Base-by-base conservation (phyloP, 2,329 filamentous ascomycete species). In the Cryphonectria naterciae region DNA sequence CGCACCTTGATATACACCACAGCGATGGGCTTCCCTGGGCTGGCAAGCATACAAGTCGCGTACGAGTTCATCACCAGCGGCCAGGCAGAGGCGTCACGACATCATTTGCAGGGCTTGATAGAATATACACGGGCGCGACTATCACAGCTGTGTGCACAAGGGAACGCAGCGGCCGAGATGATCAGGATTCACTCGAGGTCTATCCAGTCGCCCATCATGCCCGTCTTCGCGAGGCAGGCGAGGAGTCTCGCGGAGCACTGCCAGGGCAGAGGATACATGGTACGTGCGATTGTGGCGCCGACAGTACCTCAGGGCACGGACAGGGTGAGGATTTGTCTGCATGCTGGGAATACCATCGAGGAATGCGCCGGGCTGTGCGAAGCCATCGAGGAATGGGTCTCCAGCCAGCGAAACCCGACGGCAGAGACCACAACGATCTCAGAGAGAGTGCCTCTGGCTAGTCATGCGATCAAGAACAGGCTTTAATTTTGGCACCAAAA, bases 1-100 rank as follows among this genome's bases (percentile, higher is more conserved):
- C 87, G 91, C n/a, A 89, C 87, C 1, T 80, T 94, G 58, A 93
- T 94, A 68, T 94, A 93, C 78, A 93, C 91, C 0, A 93, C 91
- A 0, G 90, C 91, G 41, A 85, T 92, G 80, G 85, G 88, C 0
- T 88, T 88, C 56, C 87, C 90, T 0, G 84, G 86, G 1, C 83
- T 92, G 1, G 86, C 86, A 0, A 85, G 86, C 19, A 89, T 92
- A 67, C 81, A 84, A 58, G 83, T 86, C 0, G 83, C 85, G 0
- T 92, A 91, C 75, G 82, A 85, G 10, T 84, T 89, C 43, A 80
- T 93, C n/a, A 77, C 77, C 11, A 78, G 80, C 1, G 88, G 87
- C 0, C 77, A 81, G 43, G 88, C 86, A 0, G 81, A 84, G 11
- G 37, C 32, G 1, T 71, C 82, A 8, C 74, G 78, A 0, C n/a